Evolutionary conservation across 108 stramenopile species (phyloP).

Genomic region (Chaetoceros muelleri): DNA sequence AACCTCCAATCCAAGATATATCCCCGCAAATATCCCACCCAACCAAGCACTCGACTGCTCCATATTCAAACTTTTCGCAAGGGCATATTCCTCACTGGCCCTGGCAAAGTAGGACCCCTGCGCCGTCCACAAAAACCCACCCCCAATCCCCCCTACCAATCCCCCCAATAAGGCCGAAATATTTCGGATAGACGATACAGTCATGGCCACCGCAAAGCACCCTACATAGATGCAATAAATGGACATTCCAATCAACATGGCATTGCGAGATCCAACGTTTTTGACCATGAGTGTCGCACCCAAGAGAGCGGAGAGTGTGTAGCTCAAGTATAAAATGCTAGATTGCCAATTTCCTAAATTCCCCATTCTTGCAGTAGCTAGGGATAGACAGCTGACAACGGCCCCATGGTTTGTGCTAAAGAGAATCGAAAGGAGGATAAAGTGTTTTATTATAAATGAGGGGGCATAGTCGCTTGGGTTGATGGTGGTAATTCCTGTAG

Average conservation of each 20-base stretch:
- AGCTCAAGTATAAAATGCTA: conserved; percentile 48
- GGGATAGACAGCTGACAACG: conserved; percentile 35
- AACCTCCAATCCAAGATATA: conserved; percentile 61
- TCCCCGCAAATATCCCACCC: conserved; percentile 66
- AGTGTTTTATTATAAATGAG: conserved; percentile 7
- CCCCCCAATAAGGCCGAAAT: conserved; percentile 43
- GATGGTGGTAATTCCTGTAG: neutral
- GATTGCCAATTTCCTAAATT: conserved; percentile 37
- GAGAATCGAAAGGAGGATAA: conserved; percentile 39
- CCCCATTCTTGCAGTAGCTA: conserved; percentile 55
- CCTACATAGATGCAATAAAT: conserved; percentile 57
- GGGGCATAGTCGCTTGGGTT: neutral
- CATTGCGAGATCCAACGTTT: conserved; percentile 32
- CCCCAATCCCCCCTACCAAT: conserved; percentile 61
- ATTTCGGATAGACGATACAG: neutral
- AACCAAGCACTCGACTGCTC: conserved; percentile 41
- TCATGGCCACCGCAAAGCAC: conserved; percentile 42
- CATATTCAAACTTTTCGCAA: neutral
- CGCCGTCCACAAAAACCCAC: conserved; percentile 69
- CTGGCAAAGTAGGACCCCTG: conserved; percentile 68
- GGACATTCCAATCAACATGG: conserved; percentile 51
- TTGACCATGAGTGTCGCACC: conserved; percentile 58
- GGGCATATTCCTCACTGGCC: conserved; percentile 46
- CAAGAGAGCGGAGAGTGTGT: conserved; percentile 55
- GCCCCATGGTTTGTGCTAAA: conserved; percentile 61